A percentile compares a stretch with the other conserved stretches of the same genome.
These are phyloP conservation scores for Fusarium circinatum DNA, from an alignment of 2,329 filamentous ascomycete genomes.

Conservation along the genomic window DNA sequence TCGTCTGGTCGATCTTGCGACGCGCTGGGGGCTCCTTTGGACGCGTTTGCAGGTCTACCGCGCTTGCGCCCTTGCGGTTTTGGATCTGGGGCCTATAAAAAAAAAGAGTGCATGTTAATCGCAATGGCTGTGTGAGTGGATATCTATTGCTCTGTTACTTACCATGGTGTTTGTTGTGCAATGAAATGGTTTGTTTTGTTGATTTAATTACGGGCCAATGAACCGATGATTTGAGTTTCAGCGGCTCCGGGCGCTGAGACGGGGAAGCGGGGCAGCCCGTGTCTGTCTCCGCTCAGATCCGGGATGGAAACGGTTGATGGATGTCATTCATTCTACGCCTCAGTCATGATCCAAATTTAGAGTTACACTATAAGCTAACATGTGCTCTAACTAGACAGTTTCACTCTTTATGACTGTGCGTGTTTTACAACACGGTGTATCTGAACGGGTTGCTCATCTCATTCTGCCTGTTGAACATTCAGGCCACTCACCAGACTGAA, in stretches of 20 bases:
- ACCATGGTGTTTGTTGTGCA: slow-evolving; percentile 20
- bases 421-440: not conserved
- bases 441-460: not conserved
- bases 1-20: slow-evolving; percentile 38
- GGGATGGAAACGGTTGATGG: not conserved
- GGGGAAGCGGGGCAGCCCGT: slow-evolving; percentile 32
- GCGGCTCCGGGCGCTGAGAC: slow-evolving; percentile 24
- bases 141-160: not conserved
- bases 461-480: not conserved
- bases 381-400: not conserved
- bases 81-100: slow-evolving; percentile 39
- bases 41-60: slow-evolving; percentile 56
- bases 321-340: slow-evolving; percentile 17
- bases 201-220: slow-evolving; percentile 10
- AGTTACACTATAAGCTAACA: not conserved
- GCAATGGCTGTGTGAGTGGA: not conserved
- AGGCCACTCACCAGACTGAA: not conserved
- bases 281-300: slow-evolving; percentile 18
- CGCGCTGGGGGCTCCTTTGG: slow-evolving; percentile 45
- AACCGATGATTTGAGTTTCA: slow-evolving; percentile 21
- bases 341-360: slow-evolving; percentile 10
- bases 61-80: slow-evolving; percentile 55
- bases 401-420: not conserved
- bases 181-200: slow-evolving; percentile 24
- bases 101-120: not conserved